phyloP scores from a whole-genome alignment of 805 yeast species.

The Ascoidea asiatica region DNA sequence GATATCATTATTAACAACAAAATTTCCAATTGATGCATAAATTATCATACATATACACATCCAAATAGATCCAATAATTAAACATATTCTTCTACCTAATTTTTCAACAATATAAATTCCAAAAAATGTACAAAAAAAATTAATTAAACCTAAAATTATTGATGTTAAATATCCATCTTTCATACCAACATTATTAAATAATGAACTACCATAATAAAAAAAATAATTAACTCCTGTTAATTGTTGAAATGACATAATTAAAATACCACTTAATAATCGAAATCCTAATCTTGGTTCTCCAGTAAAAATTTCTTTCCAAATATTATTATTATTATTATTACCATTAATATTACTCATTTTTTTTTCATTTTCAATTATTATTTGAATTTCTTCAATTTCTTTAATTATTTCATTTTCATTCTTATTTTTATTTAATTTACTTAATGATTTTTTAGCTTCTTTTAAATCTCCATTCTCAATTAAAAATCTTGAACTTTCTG shows the following conservation, averaged over 20 bases:
- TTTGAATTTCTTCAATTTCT: conserved; percentile 33
- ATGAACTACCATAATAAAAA: conserved; percentile 47
- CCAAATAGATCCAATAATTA: conserved; percentile 35
- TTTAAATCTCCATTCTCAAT: conserved; percentile 19
- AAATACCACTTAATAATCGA: conserved; percentile 33
- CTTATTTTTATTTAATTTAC: conserved; percentile 29
- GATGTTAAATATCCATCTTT: conserved; percentile 43
- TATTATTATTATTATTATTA: conserved; percentile 14
- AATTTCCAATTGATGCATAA: no score
- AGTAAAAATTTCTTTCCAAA: conserved; percentile 11
- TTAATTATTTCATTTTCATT: conserved; percentile 26
- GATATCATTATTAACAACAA: conserved; percentile 17
- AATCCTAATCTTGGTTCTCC: conserved; percentile 17
- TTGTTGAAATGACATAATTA: conserved; percentile 43
- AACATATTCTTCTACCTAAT: conserved; percentile 38
- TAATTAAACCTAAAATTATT: conserved; percentile 38
- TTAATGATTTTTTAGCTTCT: conserved; percentile 28
- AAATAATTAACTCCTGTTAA: conserved; percentile 50
- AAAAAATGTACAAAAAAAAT: conserved; percentile 39
- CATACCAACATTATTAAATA: conserved; percentile 37
- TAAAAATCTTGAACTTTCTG: conserved; percentile 53
- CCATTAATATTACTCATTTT: conserved; percentile 21
- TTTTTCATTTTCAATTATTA: conserved; percentile 24
- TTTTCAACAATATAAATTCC: conserved; percentile 36
- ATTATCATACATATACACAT: conserved; percentile 44